Conservation (phyloP, 805 yeast genomes). For the Yarrowia sp. region DNA sequence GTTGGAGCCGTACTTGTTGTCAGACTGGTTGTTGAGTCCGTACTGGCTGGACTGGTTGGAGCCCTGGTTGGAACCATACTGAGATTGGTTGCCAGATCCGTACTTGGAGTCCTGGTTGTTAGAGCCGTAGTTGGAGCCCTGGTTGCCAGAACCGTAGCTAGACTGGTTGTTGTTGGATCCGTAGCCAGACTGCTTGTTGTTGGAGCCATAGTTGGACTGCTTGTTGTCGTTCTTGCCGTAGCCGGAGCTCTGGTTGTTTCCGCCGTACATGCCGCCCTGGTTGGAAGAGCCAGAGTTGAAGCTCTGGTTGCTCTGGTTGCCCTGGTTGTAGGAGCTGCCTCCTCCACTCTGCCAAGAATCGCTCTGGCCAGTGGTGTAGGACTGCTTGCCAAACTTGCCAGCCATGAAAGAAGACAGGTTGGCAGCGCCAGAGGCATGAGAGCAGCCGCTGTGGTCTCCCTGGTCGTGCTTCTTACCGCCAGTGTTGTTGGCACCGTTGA, state of each 20-base stretch:
- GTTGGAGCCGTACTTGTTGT: background rate
- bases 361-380: constrained; percentile 15
- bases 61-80: too few relatives aligned
- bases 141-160: background rate
- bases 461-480: constrained; percentile 28
- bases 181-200: too few relatives aligned
- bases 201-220: background rate
- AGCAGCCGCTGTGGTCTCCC: constrained; percentile 20
- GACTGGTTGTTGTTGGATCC: too few relatives aligned
- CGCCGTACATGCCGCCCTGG: background rate
- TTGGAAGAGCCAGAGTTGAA: background rate
- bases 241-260: background rate
- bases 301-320: background rate
- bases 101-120: background rate
- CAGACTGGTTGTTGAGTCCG: background rate
- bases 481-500: constrained; percentile 28
- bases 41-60: background rate
- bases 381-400: constrained; percentile 14
- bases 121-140: background rate
- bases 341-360: constrained; percentile 21
- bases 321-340: background rate
- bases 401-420: constrained; percentile 12
- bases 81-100: background rate
- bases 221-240: background rate
- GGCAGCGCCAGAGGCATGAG: constrained; percentile 9